Base-by-base conservation (phyloP, 768 basidiomycete genomes). In the Leccinellum albellum region DNA sequence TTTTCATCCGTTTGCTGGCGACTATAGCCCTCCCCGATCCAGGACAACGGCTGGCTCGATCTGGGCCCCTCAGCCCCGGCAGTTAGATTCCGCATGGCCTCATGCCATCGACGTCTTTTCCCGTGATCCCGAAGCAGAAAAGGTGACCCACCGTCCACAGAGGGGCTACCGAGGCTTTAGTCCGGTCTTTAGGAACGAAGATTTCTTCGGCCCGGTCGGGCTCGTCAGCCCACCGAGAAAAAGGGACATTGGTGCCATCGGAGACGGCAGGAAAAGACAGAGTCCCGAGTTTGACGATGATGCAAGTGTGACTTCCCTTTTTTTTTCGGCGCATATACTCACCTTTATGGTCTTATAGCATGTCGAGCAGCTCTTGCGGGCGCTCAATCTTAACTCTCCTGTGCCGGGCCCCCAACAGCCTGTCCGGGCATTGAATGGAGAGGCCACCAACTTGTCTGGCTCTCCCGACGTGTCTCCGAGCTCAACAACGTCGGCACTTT, bases 21-120 rank as follows among this genome's bases (percentile, higher is more conserved):
- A 80, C 48, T 70, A 72, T 56, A 75, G 69, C 63, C 77, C 76
- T 35, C 75, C 77, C 4, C 64, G 70, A 35, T 73, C 71, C 51
- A 77, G 76, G 62, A 75, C 80, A 24, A 70, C 68, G 0, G 72
- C 74, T 32, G 78, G 78, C 14, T 89, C 88, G 51, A 91, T 92
- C 60, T 92, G 89, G 89, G 90, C 90, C 1, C 89, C 89, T 8
- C 88, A 87, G 67, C 87, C 88, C 4, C 88, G 86, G 69, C 81
- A 82, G 6, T 79, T 81, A 15, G 86, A 86, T 20, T 66, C 76
- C 6, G 79, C 83, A 13, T 92, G 89, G 89, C 86, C 88, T 21
- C 78, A 78, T 58, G 76, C 86, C 35, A 73, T 87, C 33, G 85
- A 87, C 57, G 74, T 85, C 4, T 86, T 86, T 64, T 79, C 80